Percentiles rank a stretch among this genome's conserved stretches.
Conservation (phyloP, 2,329 filamentous ascomycete species). For the Cladophialophora exuberans region DNA sequence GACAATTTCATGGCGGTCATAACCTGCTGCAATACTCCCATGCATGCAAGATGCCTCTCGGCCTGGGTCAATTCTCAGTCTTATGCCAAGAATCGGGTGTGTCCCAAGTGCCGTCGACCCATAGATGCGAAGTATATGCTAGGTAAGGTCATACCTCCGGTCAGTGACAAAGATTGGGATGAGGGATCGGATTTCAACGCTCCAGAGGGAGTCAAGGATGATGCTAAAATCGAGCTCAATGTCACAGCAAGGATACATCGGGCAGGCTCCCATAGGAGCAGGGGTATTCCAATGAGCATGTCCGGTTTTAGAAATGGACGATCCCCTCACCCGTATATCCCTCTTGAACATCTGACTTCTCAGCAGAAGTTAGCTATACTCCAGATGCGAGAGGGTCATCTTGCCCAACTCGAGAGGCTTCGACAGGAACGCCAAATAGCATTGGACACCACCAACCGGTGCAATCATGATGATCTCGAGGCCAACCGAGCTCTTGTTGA, state of each 20-base stretch:
- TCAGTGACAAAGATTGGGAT: conserved; percentile 28
- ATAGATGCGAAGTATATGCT: conserved; percentile 28
- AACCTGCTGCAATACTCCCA: conserved; percentile 28
- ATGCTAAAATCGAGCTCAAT: conserved; percentile 24
- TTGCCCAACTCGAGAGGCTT: conserved; percentile 13
- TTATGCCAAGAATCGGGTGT: conserved; percentile 25
- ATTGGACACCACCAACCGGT: conserved; percentile 3
- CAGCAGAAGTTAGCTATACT: conserved; percentile 9
- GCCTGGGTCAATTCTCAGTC: conserved; percentile 30
- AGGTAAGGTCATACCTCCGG: conserved; percentile 28
- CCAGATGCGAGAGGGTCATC: conserved; percentile 14
- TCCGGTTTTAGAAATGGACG: conserved; percentile 8
- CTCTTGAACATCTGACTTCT: conserved; percentile 5
- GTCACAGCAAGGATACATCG: conserved; percentile 25
- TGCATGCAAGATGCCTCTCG: conserved; percentile 30
- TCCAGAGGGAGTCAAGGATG: conserved; percentile 23
- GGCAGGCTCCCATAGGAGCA: conserved; percentile 8
- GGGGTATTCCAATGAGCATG: conserved; percentile 10
- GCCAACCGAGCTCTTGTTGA: conserved; percentile 14
- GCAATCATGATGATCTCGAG: conserved; percentile 13
- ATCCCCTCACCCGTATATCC: not conserved
- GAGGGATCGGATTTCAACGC: conserved; percentile 27
- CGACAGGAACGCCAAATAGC: conserved; percentile 8
- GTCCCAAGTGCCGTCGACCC: conserved; percentile 29
- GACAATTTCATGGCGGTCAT: conserved; percentile 29